Percentiles rank a stretch among this genome's conserved stretches.
Conservation (phyloP, 164 flowering plant species). For the Taxillus chinensis region DNA sequence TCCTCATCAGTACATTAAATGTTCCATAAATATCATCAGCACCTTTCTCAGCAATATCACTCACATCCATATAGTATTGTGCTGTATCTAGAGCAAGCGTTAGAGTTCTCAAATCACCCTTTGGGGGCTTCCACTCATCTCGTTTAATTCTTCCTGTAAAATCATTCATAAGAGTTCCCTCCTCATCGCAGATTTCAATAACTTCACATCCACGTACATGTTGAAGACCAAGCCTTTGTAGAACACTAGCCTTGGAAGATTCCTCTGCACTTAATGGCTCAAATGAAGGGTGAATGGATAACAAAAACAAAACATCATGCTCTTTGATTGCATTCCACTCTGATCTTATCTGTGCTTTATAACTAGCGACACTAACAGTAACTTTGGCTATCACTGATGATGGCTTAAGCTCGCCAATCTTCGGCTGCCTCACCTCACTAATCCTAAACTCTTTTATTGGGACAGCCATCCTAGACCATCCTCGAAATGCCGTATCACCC, state of each 20-base stretch:
- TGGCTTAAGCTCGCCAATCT: slow-evolving; percentile 97
- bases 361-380: slow-evolving; percentile 81
- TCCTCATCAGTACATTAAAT: slow-evolving; percentile 84
- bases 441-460: slow-evolving; percentile 80
- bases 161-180: slow-evolving; percentile 95
- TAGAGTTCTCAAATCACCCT: slow-evolving; percentile 90
- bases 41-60: slow-evolving; percentile 78
- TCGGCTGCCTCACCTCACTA: slow-evolving; percentile 85
- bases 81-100: slow-evolving; percentile 93
- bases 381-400: slow-evolving; percentile 88
- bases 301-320: slow-evolving; percentile 94
- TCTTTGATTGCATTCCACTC: slow-evolving; percentile 97
- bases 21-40: slow-evolving; percentile 86
- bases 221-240: slow-evolving; percentile 91
- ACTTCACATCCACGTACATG: slow-evolving; percentile 96
- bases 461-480: slow-evolving; percentile 99
- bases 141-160: slow-evolving; percentile 89
- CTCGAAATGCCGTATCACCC: slow-evolving; percentile 95
- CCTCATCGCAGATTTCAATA: slow-evolving; percentile 92
- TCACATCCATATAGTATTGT: slow-evolving; percentile 96
- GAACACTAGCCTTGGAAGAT: slow-evolving; percentile 75
- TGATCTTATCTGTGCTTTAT: slow-evolving; percentile 72
- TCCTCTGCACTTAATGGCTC: slow-evolving; percentile 91
- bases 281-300: slow-evolving; percentile 82
- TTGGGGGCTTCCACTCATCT: slow-evolving; percentile 99